Evolutionary conservation across 192 early-diverging fungal species (phyloP), one percentile per base, ranked within the genome.

Genomic region (Kappamyces sp.): DNA sequence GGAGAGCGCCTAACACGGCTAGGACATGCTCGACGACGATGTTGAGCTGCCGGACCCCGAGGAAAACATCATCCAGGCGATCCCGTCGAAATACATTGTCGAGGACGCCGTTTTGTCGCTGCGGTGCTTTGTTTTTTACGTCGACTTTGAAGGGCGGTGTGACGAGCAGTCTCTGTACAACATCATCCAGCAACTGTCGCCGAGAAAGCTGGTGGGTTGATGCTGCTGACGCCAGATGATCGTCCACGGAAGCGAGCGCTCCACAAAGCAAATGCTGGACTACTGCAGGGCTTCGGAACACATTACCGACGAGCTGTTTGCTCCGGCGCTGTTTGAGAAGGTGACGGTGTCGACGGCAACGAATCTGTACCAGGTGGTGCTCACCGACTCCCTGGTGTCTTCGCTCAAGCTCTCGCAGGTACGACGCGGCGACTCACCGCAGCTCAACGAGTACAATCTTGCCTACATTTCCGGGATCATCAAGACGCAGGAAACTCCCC

Each of bases 101-200:
- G 65, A 79, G 47, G 71, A 86, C 32, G 65, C 79, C 34, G 70
- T 66, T 7, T 49, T 97, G 8, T 51, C 76, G 1, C 54, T 97
- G 4, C 77, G 69, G 8, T 97, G 94, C 64, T 77, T 77, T 53
- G 66, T 97, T 31, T 70, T 78, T 36, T 97, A 87, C 70, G 80
- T 98, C 4, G 94, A 97, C 74, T 74, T 96, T 58, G 94, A 97
- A 66, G 96, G 96, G 42, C 81, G 89, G 33, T 78, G 90, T 0
- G 94, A 97, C 65, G 91, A 87, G 47, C 76, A 79, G 40, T 90
- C 92, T 3, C 75, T 93, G 34, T 85, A 84, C 64, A 91, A 88
- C 55, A 94, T 97, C 66, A 65, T 98, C 7, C 76, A 84, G 23
- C 83, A 88, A 62, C 78, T 92, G 43, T 75, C 83, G 40, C 88